These are phyloP conservation scores for Epichloe gansuensis DNA, from an alignment of 2,329 filamentous ascomycete species.

Conservation along the genomic window DNA sequence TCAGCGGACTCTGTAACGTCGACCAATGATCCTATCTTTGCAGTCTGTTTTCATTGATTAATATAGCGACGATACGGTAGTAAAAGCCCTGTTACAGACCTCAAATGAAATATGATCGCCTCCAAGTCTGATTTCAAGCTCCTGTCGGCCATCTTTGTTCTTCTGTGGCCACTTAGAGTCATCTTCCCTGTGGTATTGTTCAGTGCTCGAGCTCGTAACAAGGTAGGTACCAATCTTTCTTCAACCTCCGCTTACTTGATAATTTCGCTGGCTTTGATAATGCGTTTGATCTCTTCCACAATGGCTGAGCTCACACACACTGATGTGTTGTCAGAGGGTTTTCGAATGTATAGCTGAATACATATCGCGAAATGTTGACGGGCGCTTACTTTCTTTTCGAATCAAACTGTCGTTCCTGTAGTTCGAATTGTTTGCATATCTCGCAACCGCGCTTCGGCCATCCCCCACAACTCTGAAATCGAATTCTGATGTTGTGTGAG, in stretches of 20 bases:
- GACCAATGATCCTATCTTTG: constrained; percentile 93
- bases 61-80: not conserved
- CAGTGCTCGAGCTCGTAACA: not conserved
- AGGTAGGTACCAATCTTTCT: not conserved
- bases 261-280: constrained; percentile 94
- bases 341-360: not conserved
- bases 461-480: constrained; percentile 89
- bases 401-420: constrained; percentile 98
- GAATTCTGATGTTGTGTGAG: constrained; percentile 56
- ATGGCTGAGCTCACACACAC: constrained; percentile 92
- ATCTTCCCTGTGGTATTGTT: constrained; percentile 57
- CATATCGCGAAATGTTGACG: constrained; percentile 20
- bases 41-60: constrained; percentile 51
- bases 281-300: constrained; percentile 89
- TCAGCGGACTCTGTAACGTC: constrained; percentile 95
- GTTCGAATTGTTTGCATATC: constrained; percentile 99
- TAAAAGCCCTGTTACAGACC: constrained; percentile 35
- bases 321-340: constrained; percentile 23
- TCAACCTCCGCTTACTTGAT: constrained; percentile 55
- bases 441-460: constrained; percentile 80
- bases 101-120: constrained; percentile 97
- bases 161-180: constrained; percentile 98
- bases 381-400: constrained; percentile 82
- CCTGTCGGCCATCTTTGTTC: constrained; percentile 96
- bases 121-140: constrained; percentile 85